Percentiles rank a stretch among this genome's conserved stretches.
These are phyloP conservation scores for Fagopyrum tataricum DNA, from an alignment of 148 eudicot species.

Conservation along the genomic window DNA sequence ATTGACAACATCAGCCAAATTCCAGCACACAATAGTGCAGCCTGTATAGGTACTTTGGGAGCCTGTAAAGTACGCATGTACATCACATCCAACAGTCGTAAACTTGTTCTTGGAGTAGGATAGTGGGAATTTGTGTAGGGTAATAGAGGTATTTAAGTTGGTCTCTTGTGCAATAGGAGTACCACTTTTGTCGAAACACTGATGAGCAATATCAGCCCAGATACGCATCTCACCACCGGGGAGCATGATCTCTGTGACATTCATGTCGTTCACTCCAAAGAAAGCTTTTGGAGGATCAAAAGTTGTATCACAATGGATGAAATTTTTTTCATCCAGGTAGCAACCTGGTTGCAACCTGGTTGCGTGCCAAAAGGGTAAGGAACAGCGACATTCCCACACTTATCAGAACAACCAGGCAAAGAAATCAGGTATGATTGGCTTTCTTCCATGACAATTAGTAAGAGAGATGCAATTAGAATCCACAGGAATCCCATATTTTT, in stretches of 20 bases:
- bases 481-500: too few species aligned
- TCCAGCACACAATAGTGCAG: not conserved
- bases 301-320: not conserved
- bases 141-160: not conserved
- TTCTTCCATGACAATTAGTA: too few species aligned
- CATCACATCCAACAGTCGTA: not conserved
- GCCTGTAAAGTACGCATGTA: not conserved
- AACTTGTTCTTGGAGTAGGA: slow-evolving; percentile 3
- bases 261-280: not conserved
- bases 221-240: not conserved
- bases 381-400: not conserved
- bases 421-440: not conserved
- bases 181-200: not conserved
- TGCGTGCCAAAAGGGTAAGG: slow-evolving; percentile 1
- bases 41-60: not conserved
- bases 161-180: not conserved
- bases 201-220: not conserved
- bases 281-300: not conserved
- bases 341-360: too few species aligned
- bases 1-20: not conserved
- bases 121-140: not conserved
- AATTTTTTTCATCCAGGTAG: not conserved
- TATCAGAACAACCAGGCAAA: not conserved
- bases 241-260: not conserved
- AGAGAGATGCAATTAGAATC: too few species aligned